These are phyloP conservation scores for Aspergillus chevalieri DNA, from an alignment of 2,329 filamentous ascomycete species.

Conservation along the genomic window DNA sequence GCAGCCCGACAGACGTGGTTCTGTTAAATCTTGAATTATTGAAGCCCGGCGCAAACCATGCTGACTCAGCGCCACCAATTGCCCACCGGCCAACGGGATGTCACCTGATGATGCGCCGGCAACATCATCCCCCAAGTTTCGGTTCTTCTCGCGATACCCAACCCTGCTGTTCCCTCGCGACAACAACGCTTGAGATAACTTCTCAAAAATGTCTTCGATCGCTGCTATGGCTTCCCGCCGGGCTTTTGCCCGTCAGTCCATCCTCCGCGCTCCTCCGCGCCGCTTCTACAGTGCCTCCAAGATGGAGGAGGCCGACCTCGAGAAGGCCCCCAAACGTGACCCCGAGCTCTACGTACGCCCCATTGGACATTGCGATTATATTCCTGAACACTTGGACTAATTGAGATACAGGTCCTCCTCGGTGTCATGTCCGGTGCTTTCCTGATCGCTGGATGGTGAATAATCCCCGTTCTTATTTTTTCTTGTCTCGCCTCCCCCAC, in stretches of 20 bases:
- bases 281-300: slow-evolving; percentile 36
- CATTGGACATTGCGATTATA: slow-evolving; percentile 8
- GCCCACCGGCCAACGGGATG: slow-evolving; percentile 14
- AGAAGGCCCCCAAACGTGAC: slow-evolving; percentile 61
- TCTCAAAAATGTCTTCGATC: slow-evolving; percentile 37
- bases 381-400: slow-evolving; percentile 10
- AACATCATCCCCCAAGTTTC: slow-evolving; percentile 27
- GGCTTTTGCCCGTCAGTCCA: slow-evolving; percentile 35
- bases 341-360: slow-evolving; percentile 66
- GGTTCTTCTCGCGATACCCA: background rate
- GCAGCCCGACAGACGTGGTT: too few species aligned
- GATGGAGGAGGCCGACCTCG: slow-evolving; percentile 47
- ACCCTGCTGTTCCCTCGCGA: slow-evolving; percentile 10
- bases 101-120: slow-evolving; percentile 24
- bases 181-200: slow-evolving; percentile 3
- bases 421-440: slow-evolving; percentile 87
- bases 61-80: slow-evolving; percentile 14
- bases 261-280: slow-evolving; percentile 37
- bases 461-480: slow-evolving; percentile 10
- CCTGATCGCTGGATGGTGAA: slow-evolving; percentile 71
- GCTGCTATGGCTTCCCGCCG: slow-evolving; percentile 37
- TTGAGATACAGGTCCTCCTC: slow-evolving; percentile 65
- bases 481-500: background rate
- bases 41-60: background rate
- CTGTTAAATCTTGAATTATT: too few species aligned